Conservation (phyloP, 2,329 filamentous ascomycete genomes). For the Hypoxylon sp. region DNA sequence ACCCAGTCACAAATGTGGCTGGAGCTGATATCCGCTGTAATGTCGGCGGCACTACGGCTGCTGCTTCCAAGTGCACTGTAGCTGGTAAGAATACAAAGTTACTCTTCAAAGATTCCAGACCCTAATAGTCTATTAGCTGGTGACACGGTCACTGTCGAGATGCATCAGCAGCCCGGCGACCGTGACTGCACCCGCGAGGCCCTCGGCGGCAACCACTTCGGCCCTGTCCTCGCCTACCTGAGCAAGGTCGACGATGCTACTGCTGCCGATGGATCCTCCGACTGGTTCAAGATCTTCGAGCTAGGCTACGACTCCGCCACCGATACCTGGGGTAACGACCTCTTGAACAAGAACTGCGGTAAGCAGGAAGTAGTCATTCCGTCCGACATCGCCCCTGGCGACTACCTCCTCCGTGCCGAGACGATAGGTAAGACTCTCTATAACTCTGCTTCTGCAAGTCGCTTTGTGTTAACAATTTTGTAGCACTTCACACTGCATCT, state of each 20-base stretch:
- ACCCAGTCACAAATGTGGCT: constrained; percentile 51
- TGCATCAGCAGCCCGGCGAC: constrained; percentile 56
- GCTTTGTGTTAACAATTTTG: no score
- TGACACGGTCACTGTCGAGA: constrained; percentile 54
- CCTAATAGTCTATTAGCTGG: constrained; percentile 43
- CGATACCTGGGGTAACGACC: constrained; percentile 48
- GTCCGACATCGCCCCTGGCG: constrained; percentile 49
- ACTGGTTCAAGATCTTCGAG: constrained; percentile 63
- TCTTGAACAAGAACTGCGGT: constrained; percentile 39
- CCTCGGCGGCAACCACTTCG: constrained; percentile 62
- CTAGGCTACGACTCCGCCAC: constrained; percentile 47
- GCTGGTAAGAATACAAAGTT: constrained; percentile 26
- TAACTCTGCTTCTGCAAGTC: no score
- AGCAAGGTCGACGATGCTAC: constrained; percentile 57
- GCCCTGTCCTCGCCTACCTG: constrained; percentile 59
- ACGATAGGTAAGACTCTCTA: no score
- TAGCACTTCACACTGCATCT: constrained; percentile 51
- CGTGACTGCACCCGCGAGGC: constrained; percentile 52
- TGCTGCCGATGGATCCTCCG: constrained; percentile 52
- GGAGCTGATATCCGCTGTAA: constrained; percentile 54
- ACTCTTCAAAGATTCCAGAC: not conserved
- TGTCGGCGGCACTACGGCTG: constrained; percentile 44
- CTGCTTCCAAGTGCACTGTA: constrained; percentile 48
- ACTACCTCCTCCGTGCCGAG: constrained; percentile 55
- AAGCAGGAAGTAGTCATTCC: constrained; percentile 51